Conservation (phyloP, 2,329 filamentous ascomycete species). For the Alternaria gansuensis region DNA sequence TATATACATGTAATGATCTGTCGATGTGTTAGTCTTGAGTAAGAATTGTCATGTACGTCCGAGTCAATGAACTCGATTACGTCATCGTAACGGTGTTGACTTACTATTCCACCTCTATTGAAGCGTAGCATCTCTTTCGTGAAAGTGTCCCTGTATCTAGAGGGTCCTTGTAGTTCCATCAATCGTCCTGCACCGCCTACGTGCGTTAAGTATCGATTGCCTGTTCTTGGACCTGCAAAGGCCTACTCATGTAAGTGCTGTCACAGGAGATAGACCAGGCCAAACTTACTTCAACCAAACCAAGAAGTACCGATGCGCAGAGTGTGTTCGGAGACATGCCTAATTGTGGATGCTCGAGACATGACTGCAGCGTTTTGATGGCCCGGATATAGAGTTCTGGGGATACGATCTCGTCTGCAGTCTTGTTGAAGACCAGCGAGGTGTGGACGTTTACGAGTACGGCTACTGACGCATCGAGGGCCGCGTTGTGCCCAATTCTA, state of each 20-base stretch:
- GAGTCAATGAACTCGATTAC: neutral
- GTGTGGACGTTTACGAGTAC: slow-evolving; percentile 44
- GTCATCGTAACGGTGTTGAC: slow-evolving; percentile 6
- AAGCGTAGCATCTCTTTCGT: slow-evolving; percentile 46
- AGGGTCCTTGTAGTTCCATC: slow-evolving; percentile 45
- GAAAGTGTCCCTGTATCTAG: slow-evolving; percentile 39
- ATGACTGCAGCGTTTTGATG: slow-evolving; percentile 41
- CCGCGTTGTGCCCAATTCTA: slow-evolving; percentile 45
- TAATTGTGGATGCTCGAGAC: slow-evolving; percentile 40
- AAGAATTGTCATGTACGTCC: neutral
- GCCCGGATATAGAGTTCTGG: slow-evolving; percentile 44
- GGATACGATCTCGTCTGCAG: slow-evolving; percentile 35
- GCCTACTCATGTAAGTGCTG: slow-evolving; percentile 28
- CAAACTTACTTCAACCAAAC: slow-evolving; percentile 43
- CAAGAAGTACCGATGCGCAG: slow-evolving; percentile 46
- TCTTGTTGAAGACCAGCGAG: slow-evolving; percentile 38
- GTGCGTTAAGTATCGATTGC: slow-evolving; percentile 46
- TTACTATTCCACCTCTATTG: slow-evolving; percentile 45
- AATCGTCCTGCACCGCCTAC: slow-evolving; percentile 47
- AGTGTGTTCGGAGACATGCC: slow-evolving; percentile 48
- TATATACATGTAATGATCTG: slow-evolving; percentile 49
- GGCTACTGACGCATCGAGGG: slow-evolving; percentile 45
- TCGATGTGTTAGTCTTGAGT: slow-evolving; percentile 3
- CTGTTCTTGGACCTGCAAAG: slow-evolving; percentile 42
- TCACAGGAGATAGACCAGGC: neutral